Percentiles rank a stretch among this genome's conserved stretches.
Evolutionary conservation across 768 basidiomycete genomes (phyloP).

Genomic region (Serendipita sp.): DNA sequence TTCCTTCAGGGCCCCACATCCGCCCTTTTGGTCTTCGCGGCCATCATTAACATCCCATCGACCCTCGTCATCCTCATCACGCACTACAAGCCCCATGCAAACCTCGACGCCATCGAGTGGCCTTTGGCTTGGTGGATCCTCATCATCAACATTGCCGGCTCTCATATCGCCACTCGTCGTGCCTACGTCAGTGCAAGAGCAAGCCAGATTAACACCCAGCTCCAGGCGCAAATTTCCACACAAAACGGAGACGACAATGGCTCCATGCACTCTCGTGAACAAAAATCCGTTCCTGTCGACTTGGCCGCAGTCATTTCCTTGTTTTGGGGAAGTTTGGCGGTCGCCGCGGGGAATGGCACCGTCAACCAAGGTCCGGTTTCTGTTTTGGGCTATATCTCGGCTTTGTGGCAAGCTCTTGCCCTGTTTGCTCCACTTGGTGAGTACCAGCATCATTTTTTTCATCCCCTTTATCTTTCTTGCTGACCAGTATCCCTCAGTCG

Average conservation of each 20-base stretch:
- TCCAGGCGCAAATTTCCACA: not conserved
- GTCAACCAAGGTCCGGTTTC: not conserved
- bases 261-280: not conserved
- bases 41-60: constrained; percentile 1
- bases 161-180: not conserved
- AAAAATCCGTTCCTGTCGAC: not conserved
- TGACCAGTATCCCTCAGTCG: no score
- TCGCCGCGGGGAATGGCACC: not conserved
- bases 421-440: not conserved
- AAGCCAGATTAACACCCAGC: not conserved
- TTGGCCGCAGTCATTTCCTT: not conserved
- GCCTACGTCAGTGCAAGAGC: not conserved
- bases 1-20: constrained; percentile 5
- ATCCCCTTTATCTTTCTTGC: no score
- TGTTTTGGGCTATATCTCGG: not conserved
- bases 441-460: not conserved
- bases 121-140: constrained; percentile 3
- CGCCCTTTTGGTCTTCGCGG: not conserved
- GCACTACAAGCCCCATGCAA: not conserved
- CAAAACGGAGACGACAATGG: not conserved
- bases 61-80: constrained; percentile 2
- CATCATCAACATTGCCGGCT: not conserved
- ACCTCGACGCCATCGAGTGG: not conserved
- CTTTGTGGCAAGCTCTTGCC: constrained; percentile 5
- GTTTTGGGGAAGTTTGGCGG: not conserved